These are phyloP conservation scores for Prunus mongolica DNA, from an alignment of 306 rosid genomes.

Conservation along the genomic window DNA sequence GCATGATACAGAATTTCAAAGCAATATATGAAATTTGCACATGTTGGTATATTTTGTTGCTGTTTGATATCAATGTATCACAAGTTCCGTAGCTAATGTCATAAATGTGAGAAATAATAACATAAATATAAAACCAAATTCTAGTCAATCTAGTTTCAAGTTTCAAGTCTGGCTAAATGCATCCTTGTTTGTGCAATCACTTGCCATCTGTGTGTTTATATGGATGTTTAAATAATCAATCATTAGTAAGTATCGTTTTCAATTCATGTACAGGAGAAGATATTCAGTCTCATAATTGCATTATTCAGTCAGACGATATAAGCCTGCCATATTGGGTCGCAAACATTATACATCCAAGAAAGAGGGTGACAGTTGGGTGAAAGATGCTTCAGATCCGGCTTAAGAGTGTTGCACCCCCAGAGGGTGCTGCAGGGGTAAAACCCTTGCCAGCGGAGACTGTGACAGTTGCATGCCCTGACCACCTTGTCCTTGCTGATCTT, in stretches of 20 bases:
- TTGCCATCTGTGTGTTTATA: not conserved
- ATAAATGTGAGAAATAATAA: not conserved
- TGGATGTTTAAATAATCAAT: not conserved
- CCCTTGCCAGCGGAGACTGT: constrained; percentile 62
- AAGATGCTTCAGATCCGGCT: constrained; percentile 97
- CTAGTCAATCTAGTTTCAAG: not conserved
- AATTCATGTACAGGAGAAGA: constrained; percentile 1
- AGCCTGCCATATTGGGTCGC: not conserved
- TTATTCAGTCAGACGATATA: not conserved
- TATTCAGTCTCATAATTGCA: not conserved
- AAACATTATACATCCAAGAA: constrained; percentile 6
- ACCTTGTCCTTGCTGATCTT: constrained; percentile 92
- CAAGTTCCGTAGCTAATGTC: not conserved
- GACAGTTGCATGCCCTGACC: constrained; percentile 98
- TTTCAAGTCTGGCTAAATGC: not conserved
- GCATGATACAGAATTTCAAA: not conserved
- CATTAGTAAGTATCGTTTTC: not conserved
- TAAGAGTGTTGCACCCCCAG: constrained; percentile 58
- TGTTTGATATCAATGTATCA: not conserved
- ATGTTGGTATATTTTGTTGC: not conserved
- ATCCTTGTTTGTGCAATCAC: not conserved
- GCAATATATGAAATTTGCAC: not conserved
- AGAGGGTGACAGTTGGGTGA: constrained; percentile 19
- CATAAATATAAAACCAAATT: not conserved
- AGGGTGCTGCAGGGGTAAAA: constrained; percentile 57